phyloP scores from a whole-genome alignment of 1,284 basidiomycete species.

The Mycena citricolor region DNA sequence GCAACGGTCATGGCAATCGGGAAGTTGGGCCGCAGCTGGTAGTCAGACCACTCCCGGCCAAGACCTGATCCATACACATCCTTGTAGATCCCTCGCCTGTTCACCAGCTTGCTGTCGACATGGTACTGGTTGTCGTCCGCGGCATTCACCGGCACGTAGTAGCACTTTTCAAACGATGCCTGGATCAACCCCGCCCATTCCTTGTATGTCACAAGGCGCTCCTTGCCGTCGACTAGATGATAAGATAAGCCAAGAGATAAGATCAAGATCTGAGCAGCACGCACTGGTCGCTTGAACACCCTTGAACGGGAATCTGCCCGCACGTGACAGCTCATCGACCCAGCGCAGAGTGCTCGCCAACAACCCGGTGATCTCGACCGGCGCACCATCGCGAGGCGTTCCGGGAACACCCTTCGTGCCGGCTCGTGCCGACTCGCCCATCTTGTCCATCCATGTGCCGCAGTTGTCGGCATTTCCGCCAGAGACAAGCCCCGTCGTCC shows the following conservation, averaged over 20 bases:
- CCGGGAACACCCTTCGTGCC: slow-evolving; percentile 94
- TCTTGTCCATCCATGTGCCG: slow-evolving; percentile 98
- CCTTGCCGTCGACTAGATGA: slow-evolving; percentile 66
- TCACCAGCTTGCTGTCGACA: slow-evolving; percentile 72
- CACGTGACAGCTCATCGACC: slow-evolving; percentile 68
- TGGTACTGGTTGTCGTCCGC: slow-evolving; percentile 73
- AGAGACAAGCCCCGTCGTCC: slow-evolving; percentile 87
- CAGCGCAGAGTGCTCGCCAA: slow-evolving; percentile 92
- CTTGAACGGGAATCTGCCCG: slow-evolving; percentile 84
- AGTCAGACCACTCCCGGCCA: slow-evolving; percentile 93
- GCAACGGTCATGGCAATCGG: slow-evolving; percentile 96
- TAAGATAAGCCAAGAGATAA: slow-evolving; percentile 14
- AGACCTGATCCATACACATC: slow-evolving; percentile 90
- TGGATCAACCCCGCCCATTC: slow-evolving; percentile 90
- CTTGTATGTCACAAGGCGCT: slow-evolving; percentile 79
- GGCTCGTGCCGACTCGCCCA: slow-evolving; percentile 89
- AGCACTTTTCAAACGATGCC: slow-evolving; percentile 84
- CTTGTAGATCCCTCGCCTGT: slow-evolving; percentile 97
- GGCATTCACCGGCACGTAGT: slow-evolving; percentile 69
- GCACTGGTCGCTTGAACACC: slow-evolving; percentile 81
- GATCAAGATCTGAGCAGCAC: slow-evolving; percentile 32
- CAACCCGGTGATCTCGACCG: slow-evolving; percentile 93
- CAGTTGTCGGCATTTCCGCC: slow-evolving; percentile 87
- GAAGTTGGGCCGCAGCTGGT: slow-evolving; percentile 92
- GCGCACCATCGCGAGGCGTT: slow-evolving; percentile 93